Evolutionary conservation across 2,329 filamentous ascomycete species (phyloP).

Genomic region (Phialophora macrospora): DNA sequence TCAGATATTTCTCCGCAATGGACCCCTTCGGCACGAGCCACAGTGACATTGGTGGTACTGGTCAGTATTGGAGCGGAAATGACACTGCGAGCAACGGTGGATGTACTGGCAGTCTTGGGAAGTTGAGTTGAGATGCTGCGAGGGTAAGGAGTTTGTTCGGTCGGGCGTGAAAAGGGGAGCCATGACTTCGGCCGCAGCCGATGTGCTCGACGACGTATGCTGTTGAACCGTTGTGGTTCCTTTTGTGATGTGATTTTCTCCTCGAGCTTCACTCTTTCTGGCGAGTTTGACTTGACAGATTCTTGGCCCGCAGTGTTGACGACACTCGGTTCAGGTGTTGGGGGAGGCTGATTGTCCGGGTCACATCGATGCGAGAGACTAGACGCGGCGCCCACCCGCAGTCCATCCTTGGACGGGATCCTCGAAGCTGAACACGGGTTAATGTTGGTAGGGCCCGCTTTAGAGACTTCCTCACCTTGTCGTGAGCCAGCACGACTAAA

Average conservation of each 20-base stretch:
- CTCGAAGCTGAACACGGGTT: slow-evolving; percentile 25
- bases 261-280: slow-evolving; percentile 8
- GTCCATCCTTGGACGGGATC: slow-evolving; percentile 32
- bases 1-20: slow-evolving; percentile 34
- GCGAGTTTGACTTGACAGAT: slow-evolving; percentile 11
- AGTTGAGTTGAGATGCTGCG: slow-evolving; percentile 34
- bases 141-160: slow-evolving; percentile 13
- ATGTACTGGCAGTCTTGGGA: slow-evolving; percentile 33
- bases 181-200: slow-evolving; percentile 37
- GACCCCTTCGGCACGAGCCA: slow-evolving; percentile 37
- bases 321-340: slow-evolving; percentile 22
- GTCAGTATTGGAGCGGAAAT: slow-evolving; percentile 39
- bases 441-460: slow-evolving; percentile 6
- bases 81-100: slow-evolving; percentile 37
- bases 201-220: slow-evolving; percentile 16
- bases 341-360: slow-evolving; percentile 32
- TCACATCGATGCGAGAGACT: slow-evolving; percentile 36
- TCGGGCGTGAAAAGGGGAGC: slow-evolving; percentile 31
- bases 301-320: slow-evolving; percentile 1
- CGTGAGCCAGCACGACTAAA: slow-evolving; percentile 34
- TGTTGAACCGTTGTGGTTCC: slow-evolving; percentile 7
- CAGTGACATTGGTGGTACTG: slow-evolving; percentile 38
- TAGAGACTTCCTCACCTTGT: slow-evolving; percentile 28
- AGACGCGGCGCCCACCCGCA: slow-evolving; percentile 27
- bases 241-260: not conserved